These are phyloP conservation scores for Thelephora ganbajun DNA, from an alignment of 768 basidiomycete species.

Conservation along the genomic window DNA sequence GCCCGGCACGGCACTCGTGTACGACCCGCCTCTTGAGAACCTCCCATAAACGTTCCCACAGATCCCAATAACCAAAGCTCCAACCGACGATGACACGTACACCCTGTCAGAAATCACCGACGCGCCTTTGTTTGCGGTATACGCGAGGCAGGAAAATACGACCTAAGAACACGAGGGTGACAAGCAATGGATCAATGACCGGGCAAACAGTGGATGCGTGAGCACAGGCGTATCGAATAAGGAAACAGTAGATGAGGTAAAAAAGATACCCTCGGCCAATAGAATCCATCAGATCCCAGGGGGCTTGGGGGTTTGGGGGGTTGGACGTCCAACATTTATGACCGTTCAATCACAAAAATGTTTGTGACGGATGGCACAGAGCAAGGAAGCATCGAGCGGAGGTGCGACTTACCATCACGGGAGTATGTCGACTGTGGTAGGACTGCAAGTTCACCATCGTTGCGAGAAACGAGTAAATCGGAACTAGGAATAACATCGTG, in stretches of 20 bases:
- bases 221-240: too few species aligned
- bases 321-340: too few species aligned
- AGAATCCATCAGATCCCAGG: too few species aligned
- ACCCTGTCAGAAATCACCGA: slow-evolving; percentile 51
- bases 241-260: too few species aligned
- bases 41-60: slow-evolving; percentile 76
- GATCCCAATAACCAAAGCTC: slow-evolving; percentile 67
- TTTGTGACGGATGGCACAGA: too few species aligned
- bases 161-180: slow-evolving; percentile 13
- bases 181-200: too few species aligned
- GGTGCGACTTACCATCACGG: slow-evolving; percentile 38
- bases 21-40: slow-evolving; percentile 64
- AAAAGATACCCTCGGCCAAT: too few species aligned
- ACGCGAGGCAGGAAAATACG: slow-evolving; percentile 60
- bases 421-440: slow-evolving; percentile 52
- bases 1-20: slow-evolving; percentile 87
- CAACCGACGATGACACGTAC: slow-evolving; percentile 65
- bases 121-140: slow-evolving; percentile 53
- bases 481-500: slow-evolving; percentile 66
- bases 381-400: neutral
- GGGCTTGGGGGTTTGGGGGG: too few species aligned
- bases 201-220: too few species aligned
- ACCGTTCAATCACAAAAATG: too few species aligned
- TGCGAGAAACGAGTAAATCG: slow-evolving; percentile 58
- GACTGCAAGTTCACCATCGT: slow-evolving; percentile 70